Percentiles rank a stretch among this genome's conserved stretches.
Conservation (phyloP, 2,329 filamentous ascomycete species). For the Teratosphaeria zuluensis region DNA sequence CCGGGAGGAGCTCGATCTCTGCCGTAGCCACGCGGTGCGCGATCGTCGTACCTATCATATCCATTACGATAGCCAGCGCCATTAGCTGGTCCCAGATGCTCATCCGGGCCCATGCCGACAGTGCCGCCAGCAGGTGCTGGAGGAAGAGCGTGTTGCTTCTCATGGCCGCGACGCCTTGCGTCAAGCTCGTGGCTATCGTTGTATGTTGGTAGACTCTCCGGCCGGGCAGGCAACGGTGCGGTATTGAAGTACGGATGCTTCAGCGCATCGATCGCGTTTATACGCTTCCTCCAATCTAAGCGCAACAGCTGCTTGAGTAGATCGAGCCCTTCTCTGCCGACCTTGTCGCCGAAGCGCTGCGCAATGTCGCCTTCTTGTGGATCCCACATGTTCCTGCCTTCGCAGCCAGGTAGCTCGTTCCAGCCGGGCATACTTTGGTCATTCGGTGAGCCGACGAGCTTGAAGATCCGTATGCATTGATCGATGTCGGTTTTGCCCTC, state of each 20-base stretch:
- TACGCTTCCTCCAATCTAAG: conserved; percentile 77
- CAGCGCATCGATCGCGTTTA: conserved; percentile 89
- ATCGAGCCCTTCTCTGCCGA: conserved; percentile 56
- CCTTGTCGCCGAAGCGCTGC: conserved; percentile 52
- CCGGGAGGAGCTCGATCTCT: conserved; percentile 31
- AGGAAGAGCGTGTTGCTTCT: conserved; percentile 72
- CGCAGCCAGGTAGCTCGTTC: conserved; percentile 70
- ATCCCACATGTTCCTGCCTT: conserved; percentile 57
- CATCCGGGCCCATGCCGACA: conserved; percentile 62
- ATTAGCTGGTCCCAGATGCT: conserved; percentile 41
- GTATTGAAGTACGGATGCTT: conserved; percentile 86
- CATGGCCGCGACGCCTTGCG: conserved; percentile 69
- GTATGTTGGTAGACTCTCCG: conserved; percentile 80
- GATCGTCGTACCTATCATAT: conserved; percentile 9
- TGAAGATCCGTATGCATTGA: conserved; percentile 89
- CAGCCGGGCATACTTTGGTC: conserved; percentile 91
- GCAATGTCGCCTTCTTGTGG: conserved; percentile 56
- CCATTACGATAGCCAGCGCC: conserved; percentile 18
- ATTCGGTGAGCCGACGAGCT: conserved; percentile 79
- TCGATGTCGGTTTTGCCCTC: conserved; percentile 80
- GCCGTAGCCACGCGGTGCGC: conserved; percentile 13
- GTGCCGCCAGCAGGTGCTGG: conserved; percentile 87
- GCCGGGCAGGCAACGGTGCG: conserved; percentile 65
- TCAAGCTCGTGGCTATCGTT: conserved; percentile 97
- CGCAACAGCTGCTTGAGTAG: conserved; percentile 73